phyloP scores from a whole-genome alignment of 257 asterid genomes.

The Solanum raphanifolium region DNA sequence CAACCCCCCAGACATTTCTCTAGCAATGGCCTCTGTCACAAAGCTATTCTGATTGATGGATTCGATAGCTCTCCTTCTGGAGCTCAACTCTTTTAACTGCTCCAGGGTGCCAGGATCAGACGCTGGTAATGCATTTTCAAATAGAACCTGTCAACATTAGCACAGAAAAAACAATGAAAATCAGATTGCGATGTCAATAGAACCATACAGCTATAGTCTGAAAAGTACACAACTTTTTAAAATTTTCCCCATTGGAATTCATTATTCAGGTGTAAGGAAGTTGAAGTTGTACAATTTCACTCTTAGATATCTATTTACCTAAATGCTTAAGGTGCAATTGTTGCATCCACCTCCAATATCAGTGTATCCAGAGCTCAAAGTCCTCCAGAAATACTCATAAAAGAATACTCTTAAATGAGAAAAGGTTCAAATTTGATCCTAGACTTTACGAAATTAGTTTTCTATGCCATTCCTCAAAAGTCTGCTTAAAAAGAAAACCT shows the following conservation, averaged over 20 bases:
- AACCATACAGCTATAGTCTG: not conserved
- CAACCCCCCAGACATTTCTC: constrained; percentile 73
- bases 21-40: constrained; percentile 51
- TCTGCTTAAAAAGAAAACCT: not conserved
- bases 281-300: not conserved
- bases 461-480: not conserved
- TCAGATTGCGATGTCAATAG: not conserved
- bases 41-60: constrained; percentile 29
- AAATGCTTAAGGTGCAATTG: not conserved
- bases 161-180: not conserved
- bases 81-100: constrained; percentile 55
- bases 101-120: constrained; percentile 44
- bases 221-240: not conserved
- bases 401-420: not conserved
- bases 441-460: not conserved
- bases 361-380: not conserved
- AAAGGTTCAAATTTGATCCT: not conserved
- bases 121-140: constrained; percentile 22
- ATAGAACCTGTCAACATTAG: constrained; percentile 26
- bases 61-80: constrained; percentile 48
- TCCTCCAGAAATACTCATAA: not conserved
- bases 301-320: not conserved
- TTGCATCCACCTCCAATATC: not conserved
- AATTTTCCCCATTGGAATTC: not conserved
- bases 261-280: not conserved